Conservation (phyloP, 768 basidiomycete species). For the Lanmaoa pseudosensibilis region DNA sequence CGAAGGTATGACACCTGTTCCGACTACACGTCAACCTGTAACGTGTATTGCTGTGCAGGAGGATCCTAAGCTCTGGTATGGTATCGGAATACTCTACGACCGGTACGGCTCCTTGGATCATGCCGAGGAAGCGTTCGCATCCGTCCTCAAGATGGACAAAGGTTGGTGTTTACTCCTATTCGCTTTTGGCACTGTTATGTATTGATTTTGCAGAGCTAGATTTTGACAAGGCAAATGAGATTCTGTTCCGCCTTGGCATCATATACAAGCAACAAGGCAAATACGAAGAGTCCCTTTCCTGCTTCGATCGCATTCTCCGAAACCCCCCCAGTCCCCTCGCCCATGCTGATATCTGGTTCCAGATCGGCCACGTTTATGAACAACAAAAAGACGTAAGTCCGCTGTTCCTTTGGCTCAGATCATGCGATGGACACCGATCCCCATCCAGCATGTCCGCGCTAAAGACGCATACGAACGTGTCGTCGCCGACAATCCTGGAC, state of each 20-base stretch:
- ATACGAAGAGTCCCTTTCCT: conserved; percentile 81
- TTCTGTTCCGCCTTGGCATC: conserved; percentile 95
- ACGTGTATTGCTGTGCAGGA: conserved; percentile 44
- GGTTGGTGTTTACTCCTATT: conserved; percentile 47
- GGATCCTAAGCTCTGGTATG: conserved; percentile 99
- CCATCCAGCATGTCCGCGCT: conserved; percentile 73
- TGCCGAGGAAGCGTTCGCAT: conserved; percentile 97
- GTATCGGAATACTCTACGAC: conserved; percentile 98
- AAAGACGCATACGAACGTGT: conserved; percentile 97
- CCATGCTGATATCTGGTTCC: conserved; percentile 99
- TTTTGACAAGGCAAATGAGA: conserved; percentile 98
- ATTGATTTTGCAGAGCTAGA: conserved; percentile 49
- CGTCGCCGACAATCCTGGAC: conserved; percentile 86
- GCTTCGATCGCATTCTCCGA: conserved; percentile 95
- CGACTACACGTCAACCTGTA: not conserved
- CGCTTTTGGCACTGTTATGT: conserved; percentile 21
- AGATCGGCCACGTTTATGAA: conserved; percentile 98
- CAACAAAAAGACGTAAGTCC: conserved; percentile 89
- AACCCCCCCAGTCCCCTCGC: conserved; percentile 95
- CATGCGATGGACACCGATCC: conserved; percentile 13
- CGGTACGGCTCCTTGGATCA: conserved; percentile 98
- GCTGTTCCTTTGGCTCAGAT: not conserved
- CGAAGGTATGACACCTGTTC: conserved; percentile 60
- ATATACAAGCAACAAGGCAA: conserved; percentile 99
- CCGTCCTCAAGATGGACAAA: conserved; percentile 95